A percentile compares a stretch with the other conserved stretches of the same genome.
Evolutionary conservation across 2,329 filamentous ascomycete genomes (phyloP).

Genomic region (Pochonia chlamydosporia): DNA sequence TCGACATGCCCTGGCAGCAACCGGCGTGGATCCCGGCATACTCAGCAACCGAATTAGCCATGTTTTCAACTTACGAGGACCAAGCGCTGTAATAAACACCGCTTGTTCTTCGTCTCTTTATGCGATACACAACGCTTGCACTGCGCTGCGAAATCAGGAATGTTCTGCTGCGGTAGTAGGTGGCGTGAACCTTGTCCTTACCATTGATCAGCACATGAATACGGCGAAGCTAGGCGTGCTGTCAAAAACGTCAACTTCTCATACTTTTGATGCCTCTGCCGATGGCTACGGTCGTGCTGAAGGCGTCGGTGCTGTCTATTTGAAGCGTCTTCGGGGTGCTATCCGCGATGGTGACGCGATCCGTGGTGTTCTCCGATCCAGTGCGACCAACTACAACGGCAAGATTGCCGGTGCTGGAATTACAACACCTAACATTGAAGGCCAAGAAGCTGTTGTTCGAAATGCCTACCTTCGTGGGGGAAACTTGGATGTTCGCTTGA

Average conservation of each 20-base stretch:
- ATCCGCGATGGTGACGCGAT: slow-evolving; percentile 17
- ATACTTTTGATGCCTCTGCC: slow-evolving; percentile 26
- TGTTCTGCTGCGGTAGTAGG: slow-evolving; percentile 27
- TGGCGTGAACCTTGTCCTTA: slow-evolving; percentile 29
- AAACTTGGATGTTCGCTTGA: neutral
- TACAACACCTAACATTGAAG: neutral
- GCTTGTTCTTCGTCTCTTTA: slow-evolving; percentile 32
- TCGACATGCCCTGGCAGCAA: slow-evolving; percentile 8
- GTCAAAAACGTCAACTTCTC: slow-evolving; percentile 18
- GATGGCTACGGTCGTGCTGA: slow-evolving; percentile 30
- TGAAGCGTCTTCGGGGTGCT: slow-evolving; percentile 26
- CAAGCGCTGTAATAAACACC: slow-evolving; percentile 25
- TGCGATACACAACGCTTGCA: slow-evolving; percentile 14
- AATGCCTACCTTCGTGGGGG: neutral
- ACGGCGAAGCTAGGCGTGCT: slow-evolving; percentile 15
- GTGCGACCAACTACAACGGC: slow-evolving; percentile 17
- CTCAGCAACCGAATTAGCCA: slow-evolving; percentile 30
- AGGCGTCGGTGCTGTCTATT: slow-evolving; percentile 22
- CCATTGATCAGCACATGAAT: slow-evolving; percentile 14
- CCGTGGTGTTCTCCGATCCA: slow-evolving; percentile 17
- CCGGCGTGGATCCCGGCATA: slow-evolving; percentile 28
- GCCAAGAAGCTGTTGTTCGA: neutral
- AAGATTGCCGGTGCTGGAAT: slow-evolving; percentile 4
- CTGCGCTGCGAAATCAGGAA: slow-evolving; percentile 25
- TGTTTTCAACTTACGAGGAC: slow-evolving; percentile 30